These are phyloP conservation scores for Solanum chmielewskii DNA, from an alignment of 257 asterid species.

Conservation along the genomic window DNA sequence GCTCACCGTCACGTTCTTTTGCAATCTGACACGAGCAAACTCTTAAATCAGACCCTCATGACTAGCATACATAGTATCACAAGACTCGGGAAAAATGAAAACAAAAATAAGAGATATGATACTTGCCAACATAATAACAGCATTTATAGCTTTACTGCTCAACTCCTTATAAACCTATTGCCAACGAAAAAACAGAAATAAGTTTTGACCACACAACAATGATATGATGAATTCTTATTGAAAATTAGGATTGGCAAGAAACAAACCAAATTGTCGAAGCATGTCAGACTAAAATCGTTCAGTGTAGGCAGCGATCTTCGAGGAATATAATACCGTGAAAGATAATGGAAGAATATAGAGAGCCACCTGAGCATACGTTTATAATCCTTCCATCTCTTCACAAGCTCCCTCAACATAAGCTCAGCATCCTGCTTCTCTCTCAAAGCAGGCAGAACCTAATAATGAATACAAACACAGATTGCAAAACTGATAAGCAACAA, in stretches of 20 bases:
- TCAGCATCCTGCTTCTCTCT: slow-evolving; percentile 27
- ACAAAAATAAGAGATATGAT: background rate
- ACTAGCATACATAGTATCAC: background rate
- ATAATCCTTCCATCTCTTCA: slow-evolving; percentile 33
- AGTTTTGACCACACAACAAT: background rate
- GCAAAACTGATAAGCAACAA: background rate
- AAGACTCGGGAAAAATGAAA: background rate
- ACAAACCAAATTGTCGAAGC: slow-evolving; percentile 27
- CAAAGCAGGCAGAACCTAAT: slow-evolving; percentile 35
- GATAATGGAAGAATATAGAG: background rate
- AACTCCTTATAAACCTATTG: slow-evolving; percentile 30
- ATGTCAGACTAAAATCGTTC: slow-evolving; percentile 20
- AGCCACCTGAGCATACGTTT: slow-evolving; percentile 15
- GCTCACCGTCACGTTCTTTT: slow-evolving; percentile 24
- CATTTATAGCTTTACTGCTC: slow-evolving; percentile 27
- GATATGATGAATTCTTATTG: background rate
- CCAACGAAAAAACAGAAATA: background rate
- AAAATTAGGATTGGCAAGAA: background rate
- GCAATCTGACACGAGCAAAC: slow-evolving; percentile 16
- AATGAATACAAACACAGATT: background rate
- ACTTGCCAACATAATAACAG: slow-evolving; percentile 27
- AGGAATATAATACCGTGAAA: background rate
- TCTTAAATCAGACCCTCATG: background rate
- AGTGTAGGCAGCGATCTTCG: slow-evolving; percentile 21
- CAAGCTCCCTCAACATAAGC: slow-evolving; percentile 41